Base-by-base conservation (phyloP, 176 grass and related monocot species). In the Aegilops bicornis region DNA sequence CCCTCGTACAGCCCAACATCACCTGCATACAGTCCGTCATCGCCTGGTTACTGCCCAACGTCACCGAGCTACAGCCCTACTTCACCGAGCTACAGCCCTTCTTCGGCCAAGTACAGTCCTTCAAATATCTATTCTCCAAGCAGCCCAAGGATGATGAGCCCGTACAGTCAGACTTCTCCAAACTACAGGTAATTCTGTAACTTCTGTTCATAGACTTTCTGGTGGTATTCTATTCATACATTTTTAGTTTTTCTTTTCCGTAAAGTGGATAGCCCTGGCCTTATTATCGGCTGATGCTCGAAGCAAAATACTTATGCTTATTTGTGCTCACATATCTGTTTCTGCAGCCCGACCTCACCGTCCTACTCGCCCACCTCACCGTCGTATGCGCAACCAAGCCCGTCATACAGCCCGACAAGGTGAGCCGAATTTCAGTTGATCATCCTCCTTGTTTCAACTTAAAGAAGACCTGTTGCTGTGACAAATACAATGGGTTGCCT, bases 311-410 rank as follows among this genome's bases (percentile, higher is more conserved):
- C 1, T 3, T 19, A 0, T 1, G 61, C 68, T 86, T 78, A 59
- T 54, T 40, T 54, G 0, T 59, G 52, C 69, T 81, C 68, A 24
- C 58, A 7, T 84, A 2, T 48, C 6, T 84, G 33, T 78, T 84
- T 75, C 31, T 27, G 1, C 73, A 98, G 93, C 77, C 96, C 97
- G 20, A 92, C 97, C 6, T 98, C 94, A 59, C 93, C 90, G 5
- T 83, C 91, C 0, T 98, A 95, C 85, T 98, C 96, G 1, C 93
- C 96, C 35, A 98, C 93, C 23, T 98, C 96, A n/a, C 93, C 93
- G 25, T 94, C 96, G 8, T 94, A 89, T 91, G 90, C 96, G 7
- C 93, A 92, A 24, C 81, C 93, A 58, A 94, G 93, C 59, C 93
- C 96, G 0, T 91, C 96, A 11, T 96, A 98, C 82, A 96, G 96